Evolutionary conservation across 371 early-diverging fungal species (phyloP).

Genomic region (Smittium culicis): DNA sequence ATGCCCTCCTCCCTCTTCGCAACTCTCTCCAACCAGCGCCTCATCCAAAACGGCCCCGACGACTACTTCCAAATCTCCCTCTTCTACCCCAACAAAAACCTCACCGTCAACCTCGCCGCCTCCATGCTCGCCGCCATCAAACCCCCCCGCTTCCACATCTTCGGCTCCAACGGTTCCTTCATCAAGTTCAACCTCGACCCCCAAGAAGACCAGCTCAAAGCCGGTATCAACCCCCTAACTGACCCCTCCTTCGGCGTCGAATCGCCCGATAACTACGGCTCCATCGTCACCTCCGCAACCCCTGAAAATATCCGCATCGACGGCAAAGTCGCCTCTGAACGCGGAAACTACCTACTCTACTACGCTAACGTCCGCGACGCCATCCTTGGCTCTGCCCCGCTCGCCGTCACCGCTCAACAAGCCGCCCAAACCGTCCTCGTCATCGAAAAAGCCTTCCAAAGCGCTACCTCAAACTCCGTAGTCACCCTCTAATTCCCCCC

Average conservation of each 20-base stretch:
- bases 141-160: conserved; percentile 49
- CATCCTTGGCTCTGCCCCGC: conserved; percentile 34
- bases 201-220: conserved; percentile 59
- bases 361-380: conserved; percentile 51
- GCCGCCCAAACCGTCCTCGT: conserved; percentile 50
- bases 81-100: conserved; percentile 34
- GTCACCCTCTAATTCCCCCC: not conserved
- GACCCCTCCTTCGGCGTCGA: conserved; percentile 41
- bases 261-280: conserved; percentile 33
- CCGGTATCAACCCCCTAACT: conserved; percentile 38
- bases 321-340: conserved; percentile 42
- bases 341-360: conserved; percentile 43
- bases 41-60: conserved; percentile 37
- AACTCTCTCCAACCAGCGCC: conserved; percentile 50
- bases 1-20: conserved; percentile 47
- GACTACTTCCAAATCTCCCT: conserved; percentile 51
- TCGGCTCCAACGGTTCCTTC: conserved; percentile 53
- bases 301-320: conserved; percentile 36
- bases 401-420: conserved; percentile 50
- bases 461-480: conserved; percentile 20
- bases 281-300: conserved; percentile 36
- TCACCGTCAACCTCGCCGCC: conserved; percentile 47
- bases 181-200: conserved; percentile 52
- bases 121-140: conserved; percentile 53
- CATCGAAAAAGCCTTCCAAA: conserved; percentile 54